Base-by-base conservation (phyloP, 768 basidiomycete genomes). In the Hericium coralloides region DNA sequence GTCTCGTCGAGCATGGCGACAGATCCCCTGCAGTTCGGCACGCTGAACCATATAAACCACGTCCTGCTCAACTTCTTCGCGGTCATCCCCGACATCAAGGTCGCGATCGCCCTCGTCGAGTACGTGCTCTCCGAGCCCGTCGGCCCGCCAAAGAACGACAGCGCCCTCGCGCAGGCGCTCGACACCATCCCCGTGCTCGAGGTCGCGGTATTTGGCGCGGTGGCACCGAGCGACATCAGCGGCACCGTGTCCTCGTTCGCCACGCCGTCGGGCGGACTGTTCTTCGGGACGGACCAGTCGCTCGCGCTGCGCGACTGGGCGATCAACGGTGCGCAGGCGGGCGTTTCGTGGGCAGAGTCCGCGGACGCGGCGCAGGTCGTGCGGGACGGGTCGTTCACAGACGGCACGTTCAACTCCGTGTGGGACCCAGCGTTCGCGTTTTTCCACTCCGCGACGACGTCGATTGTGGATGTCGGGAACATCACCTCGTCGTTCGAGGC, bases 121-220 rank as follows among this genome's bases (percentile, higher is more conserved):
- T 83, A 76, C 61, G 71, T 85, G 39, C 68, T 83, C 15, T 69
- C 71, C 4, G 66, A 67, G 15, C 62, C 68, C 10, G 68, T 70
- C 14, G 66, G 69, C 12, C 78, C 81, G 8, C 79, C 81, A 3
- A 61, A 71, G 4, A 68, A 68, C 18, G 63, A 71, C 23, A 73
- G 79, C 10, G 41, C 67, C 14, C 68, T 82, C 5, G 74, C 69
- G 55, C 63, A 69, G 53, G 70, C 74, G 2, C 62, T 84, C n/a
- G 60, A 73, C 12, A 64, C 69, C 1, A 69, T 86, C 48, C 85
- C 83, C 22, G 59, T 69, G 1, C 63, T 87, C 38, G 84, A 85
- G 67, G 80, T 84, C 3, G 83, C 82, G 1, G 63, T 86, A n/a
- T 85, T 86, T 64, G 85, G 84, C 6, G 70, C 76, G 14, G 66